Percentiles rank a stretch among this genome's conserved stretches.
phyloP scores from a whole-genome alignment of 129 eudicot genomes.

The Flaveria bidentis region DNA sequence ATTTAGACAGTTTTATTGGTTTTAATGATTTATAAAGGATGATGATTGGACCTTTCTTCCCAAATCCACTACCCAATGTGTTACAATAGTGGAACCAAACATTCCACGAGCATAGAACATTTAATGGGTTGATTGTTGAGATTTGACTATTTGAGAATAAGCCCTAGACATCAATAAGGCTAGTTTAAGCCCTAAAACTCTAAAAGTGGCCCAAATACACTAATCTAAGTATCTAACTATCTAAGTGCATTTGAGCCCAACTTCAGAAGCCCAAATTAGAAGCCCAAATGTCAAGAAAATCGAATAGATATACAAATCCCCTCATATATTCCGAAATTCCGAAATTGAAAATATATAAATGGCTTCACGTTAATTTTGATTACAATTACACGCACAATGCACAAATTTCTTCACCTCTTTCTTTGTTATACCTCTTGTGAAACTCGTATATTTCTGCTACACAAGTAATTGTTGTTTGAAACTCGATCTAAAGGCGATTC shows the following conservation, averaged over 20 bases:
- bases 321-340: background rate
- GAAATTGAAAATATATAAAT: constrained; percentile 18
- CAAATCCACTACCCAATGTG: too few species aligned
- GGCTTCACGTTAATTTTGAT: constrained; percentile 32
- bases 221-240: background rate
- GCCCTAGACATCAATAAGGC: background rate
- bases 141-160: background rate
- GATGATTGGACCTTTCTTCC: too few species aligned
- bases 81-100: too few species aligned
- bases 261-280: background rate
- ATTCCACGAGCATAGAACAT: too few species aligned
- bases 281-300: background rate
- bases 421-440: constrained; percentile 12
- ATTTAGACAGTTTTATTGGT: too few species aligned
- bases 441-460: constrained; percentile 29
- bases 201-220: background rate
- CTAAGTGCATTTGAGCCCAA: background rate
- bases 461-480: constrained; percentile 24
- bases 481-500: constrained; percentile 22
- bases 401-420: constrained; percentile 33
- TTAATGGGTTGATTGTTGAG: too few species aligned
- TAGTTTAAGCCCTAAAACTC: background rate
- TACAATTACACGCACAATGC: constrained; percentile 33
- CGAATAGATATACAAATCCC: background rate
- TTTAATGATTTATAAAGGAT: too few species aligned